These are phyloP conservation scores for Sporothrix curviconia DNA, from an alignment of 2,329 filamentous ascomycete species.

Conservation along the genomic window DNA sequence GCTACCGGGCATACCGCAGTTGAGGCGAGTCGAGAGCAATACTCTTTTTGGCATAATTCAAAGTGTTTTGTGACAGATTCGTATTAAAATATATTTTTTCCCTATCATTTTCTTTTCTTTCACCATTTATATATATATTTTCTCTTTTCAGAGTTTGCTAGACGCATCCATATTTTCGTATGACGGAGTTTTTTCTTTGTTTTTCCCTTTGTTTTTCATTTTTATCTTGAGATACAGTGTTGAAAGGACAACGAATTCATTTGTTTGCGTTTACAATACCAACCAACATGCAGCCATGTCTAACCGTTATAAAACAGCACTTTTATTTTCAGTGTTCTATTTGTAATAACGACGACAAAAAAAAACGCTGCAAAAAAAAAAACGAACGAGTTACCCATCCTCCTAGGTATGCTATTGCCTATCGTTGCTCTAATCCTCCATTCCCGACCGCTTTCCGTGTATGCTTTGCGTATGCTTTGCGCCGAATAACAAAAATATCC, in stretches of 20 bases:
- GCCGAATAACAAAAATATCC: neutral
- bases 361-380: no score
- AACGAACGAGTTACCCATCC: no score
- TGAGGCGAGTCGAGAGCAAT: neutral
- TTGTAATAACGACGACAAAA: no score
- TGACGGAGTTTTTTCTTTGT: neutral
- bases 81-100: neutral
- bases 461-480: neutral
- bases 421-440: no score
- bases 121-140: neutral
- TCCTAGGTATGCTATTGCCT: no score
- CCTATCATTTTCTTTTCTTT: neutral
- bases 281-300: no score
- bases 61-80: no score
- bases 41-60: neutral
- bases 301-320: no score
- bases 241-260: neutral
- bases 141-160: neutral
- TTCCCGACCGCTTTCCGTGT: neutral
- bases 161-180: constrained; percentile 5
- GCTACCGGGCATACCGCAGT: constrained; percentile 26
- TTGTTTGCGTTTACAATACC: neutral
- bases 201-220: neutral
- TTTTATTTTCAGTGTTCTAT: no score
- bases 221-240: neutral